These are phyloP conservation scores for Termitomyces sp. DNA, from an alignment of 768 basidiomycete species.

Conservation along the genomic window DNA sequence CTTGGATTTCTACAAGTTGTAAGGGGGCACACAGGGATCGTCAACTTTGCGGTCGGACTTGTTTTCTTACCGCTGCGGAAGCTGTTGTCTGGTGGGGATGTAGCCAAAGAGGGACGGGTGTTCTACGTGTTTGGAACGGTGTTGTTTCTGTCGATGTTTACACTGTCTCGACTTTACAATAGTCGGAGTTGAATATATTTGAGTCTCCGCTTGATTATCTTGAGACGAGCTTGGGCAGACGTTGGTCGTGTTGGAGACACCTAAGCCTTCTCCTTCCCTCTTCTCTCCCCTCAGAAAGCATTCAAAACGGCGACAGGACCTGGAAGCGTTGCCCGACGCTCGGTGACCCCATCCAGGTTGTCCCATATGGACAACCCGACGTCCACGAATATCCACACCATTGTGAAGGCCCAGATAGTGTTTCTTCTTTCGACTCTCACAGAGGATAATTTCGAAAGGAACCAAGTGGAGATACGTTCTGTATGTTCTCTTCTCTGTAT, in stretches of 20 bases:
- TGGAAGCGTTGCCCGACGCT: slow-evolving; percentile 65
- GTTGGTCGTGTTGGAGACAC: slow-evolving; percentile 37
- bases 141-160: slow-evolving; percentile 35
- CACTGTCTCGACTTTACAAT: slow-evolving; percentile 33
- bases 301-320: slow-evolving; percentile 69
- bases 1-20: not conserved
- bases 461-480: slow-evolving; percentile 90
- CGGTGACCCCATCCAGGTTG: slow-evolving; percentile 75
- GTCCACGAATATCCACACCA: slow-evolving; percentile 83
- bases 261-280: slow-evolving; percentile 26
- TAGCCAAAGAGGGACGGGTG: slow-evolving; percentile 72
- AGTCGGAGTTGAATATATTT: slow-evolving; percentile 21
- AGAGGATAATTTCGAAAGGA: slow-evolving; percentile 94
- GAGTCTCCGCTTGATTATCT: slow-evolving; percentile 24
- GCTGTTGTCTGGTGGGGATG: slow-evolving; percentile 55
- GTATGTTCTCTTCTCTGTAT: slow-evolving; percentile 43
- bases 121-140: slow-evolving; percentile 79
- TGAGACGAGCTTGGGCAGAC: slow-evolving; percentile 25
- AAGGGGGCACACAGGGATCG: slow-evolving; percentile 49
- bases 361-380: slow-evolving; percentile 85
- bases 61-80: slow-evolving; percentile 82
- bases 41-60: slow-evolving; percentile 82
- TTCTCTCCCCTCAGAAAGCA: slow-evolving; percentile 33
- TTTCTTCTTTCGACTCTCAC: slow-evolving; percentile 94
- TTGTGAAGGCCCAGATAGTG: slow-evolving; percentile 96